Percentiles rank a stretch among this genome's conserved stretches.
These are phyloP conservation scores for Laetiporus sulphureus DNA, from an alignment of 1,284 basidiomycete genomes.

Conservation along the genomic window DNA sequence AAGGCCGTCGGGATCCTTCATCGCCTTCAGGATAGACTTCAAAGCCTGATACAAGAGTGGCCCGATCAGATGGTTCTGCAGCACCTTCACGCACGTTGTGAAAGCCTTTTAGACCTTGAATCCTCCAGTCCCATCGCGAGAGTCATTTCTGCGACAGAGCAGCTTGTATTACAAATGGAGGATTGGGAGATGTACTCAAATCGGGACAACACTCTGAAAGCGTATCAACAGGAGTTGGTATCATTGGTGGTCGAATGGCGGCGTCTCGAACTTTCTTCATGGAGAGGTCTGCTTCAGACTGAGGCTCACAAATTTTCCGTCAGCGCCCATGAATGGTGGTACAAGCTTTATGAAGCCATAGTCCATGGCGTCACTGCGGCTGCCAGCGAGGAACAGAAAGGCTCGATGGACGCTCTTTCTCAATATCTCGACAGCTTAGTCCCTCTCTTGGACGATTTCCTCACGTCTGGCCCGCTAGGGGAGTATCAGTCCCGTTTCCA, in stretches of 20 bases:
- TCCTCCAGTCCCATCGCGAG: conserved; percentile 77
- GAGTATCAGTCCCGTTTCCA: conserved; percentile 71
- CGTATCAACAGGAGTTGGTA: conserved; percentile 62
- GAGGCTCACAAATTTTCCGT: conserved; percentile 58
- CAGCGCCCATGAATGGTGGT: conserved; percentile 83
- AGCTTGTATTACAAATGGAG: conserved; percentile 81
- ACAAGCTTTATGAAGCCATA: conserved; percentile 81
- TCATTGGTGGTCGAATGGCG: conserved; percentile 87
- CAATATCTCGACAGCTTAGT: conserved; percentile 66
- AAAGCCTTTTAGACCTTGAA: conserved; percentile 59
- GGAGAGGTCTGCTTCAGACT: conserved; percentile 78
- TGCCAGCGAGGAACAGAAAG: conserved; percentile 26
- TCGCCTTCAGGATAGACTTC: conserved; percentile 48
- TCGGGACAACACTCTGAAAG: conserved; percentile 73
- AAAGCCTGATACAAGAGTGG: conserved; percentile 71
- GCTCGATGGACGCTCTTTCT: conserved; percentile 30
- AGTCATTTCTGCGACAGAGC: conserved; percentile 81
- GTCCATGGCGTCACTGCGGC: conserved; percentile 59
- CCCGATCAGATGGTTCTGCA: conserved; percentile 97
- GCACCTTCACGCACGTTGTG: conserved; percentile 76
- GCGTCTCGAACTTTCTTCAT: conserved; percentile 82
- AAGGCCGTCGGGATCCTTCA: conserved; percentile 52
- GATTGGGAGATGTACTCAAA: conserved; percentile 98
- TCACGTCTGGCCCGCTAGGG: conserved; percentile 76
- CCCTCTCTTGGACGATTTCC: conserved; percentile 78